Conservation (phyloP, 345 rosid species). For the Boechera stricta region DNA sequence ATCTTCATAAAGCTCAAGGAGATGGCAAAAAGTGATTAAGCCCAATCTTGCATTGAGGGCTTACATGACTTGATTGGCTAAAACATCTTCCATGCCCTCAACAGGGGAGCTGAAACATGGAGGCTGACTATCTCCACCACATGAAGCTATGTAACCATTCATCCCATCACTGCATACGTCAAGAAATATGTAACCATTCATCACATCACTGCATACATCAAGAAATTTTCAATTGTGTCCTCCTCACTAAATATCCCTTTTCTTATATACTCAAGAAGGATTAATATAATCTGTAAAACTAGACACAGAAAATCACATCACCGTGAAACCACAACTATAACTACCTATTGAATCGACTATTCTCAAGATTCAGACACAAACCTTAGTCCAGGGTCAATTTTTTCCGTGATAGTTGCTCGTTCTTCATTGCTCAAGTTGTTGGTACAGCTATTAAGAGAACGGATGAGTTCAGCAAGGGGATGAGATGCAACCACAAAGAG, state of each 20-base stretch:
- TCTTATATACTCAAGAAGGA: slow-evolving; percentile 5
- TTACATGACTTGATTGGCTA: slow-evolving; percentile 87
- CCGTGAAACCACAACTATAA: neutral
- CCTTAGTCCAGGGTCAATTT: slow-evolving; percentile 74
- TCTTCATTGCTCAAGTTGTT: slow-evolving; percentile 56
- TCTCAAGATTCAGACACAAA: slow-evolving; percentile 50
- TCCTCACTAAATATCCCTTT: neutral
- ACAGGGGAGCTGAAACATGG: slow-evolving; percentile 82
- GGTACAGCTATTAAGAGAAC: slow-evolving; percentile 66
- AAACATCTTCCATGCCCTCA: slow-evolving; percentile 80
- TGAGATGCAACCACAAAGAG: slow-evolving; percentile 79
- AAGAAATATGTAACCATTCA: slow-evolving; percentile 76
- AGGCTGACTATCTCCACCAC: slow-evolving; percentile 79
- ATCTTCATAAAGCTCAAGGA: neutral
- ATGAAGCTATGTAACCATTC: slow-evolving; percentile 89
- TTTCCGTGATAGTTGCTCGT: slow-evolving; percentile 55
- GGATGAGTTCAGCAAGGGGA: slow-evolving; percentile 73
- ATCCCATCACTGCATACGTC: slow-evolving; percentile 86
- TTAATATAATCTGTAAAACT: neutral
- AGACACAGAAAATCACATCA: slow-evolving; percentile 10
- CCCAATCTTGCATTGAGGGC: slow-evolving; percentile 38
- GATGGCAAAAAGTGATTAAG: neutral
- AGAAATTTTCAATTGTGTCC: neutral
- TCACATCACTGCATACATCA: slow-evolving; percentile 84
- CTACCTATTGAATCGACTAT: slow-evolving; percentile 7